Conservation (phyloP, 768 basidiomycete genomes). For the Pleurotus pulmonarius region DNA sequence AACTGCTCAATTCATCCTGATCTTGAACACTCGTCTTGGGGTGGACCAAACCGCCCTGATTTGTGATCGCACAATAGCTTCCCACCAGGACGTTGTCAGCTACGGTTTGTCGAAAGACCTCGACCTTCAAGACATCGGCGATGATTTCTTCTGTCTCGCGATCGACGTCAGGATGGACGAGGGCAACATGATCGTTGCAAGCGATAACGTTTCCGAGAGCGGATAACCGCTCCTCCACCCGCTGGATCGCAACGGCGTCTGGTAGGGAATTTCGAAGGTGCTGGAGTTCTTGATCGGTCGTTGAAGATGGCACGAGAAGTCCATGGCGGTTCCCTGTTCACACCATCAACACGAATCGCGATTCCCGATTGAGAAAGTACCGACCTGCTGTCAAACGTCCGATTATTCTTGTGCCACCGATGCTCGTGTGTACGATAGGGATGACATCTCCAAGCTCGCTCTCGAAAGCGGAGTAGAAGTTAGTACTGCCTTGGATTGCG, state of each 20-base stretch:
- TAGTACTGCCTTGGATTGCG: slow-evolving; percentile 91
- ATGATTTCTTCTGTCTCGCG: slow-evolving; percentile 99
- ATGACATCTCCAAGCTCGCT: slow-evolving; percentile 89
- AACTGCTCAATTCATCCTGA: slow-evolving; percentile 92
- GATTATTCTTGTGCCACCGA: slow-evolving; percentile 91
- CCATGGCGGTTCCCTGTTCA: slow-evolving; percentile 88
- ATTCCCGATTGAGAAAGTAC: slow-evolving; percentile 12
- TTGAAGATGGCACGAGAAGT: slow-evolving; percentile 90
- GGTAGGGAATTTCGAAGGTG: slow-evolving; percentile 95
- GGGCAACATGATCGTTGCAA: slow-evolving; percentile 97
- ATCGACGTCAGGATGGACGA: slow-evolving; percentile 97
- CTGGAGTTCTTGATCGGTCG: slow-evolving; percentile 97
- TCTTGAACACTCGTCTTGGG: slow-evolving; percentile 96
- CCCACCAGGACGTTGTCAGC: slow-evolving; percentile 97
- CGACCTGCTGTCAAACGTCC: slow-evolving; percentile 89
- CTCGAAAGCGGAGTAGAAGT: slow-evolving; percentile 98
- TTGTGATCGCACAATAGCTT: slow-evolving; percentile 91
- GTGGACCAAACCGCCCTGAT: slow-evolving; percentile 97
- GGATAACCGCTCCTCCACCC: slow-evolving; percentile 94
- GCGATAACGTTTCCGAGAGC: slow-evolving; percentile 98
- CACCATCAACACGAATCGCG: not conserved
- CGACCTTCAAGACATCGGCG: slow-evolving; percentile 97
- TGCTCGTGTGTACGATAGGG: slow-evolving; percentile 94
- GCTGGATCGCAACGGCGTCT: slow-evolving; percentile 88
- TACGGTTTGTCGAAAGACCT: slow-evolving; percentile 97